Evolutionary conservation across 2,329 filamentous ascomycete genomes (phyloP), one percentile per base, ranked within the genome.

Genomic region (Pyrenochaeta sp.): DNA sequence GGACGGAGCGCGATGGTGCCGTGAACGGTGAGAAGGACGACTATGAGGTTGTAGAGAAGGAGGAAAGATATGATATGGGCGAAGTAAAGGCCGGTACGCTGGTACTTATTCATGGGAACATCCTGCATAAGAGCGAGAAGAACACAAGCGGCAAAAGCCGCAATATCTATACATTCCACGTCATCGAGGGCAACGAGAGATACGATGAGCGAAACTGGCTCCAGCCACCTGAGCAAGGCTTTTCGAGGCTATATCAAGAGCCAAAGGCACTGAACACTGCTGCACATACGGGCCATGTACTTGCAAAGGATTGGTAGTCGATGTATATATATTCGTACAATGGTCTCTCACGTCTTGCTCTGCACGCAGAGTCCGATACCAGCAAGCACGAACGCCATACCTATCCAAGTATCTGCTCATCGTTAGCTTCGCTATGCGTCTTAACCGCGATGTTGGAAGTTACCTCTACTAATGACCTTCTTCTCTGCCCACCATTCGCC

Each of bases 121-220:
- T 97, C 66, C 74, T 98, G 79, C 95, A 99, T 78, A 96, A 96
- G 85, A 97, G 93, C 73, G 92, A 97, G 84, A 91, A 85, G 82
- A 99, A 99, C 74, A 83, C 85, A 50, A 96, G 93, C 73, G 78
- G 83, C 60, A 94, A 91, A 81, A 92, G 93, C 18, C 83, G 94
- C 62, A 96, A 95, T 72, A 97, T 97, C 48, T 99, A 98, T 77
- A 98, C 95, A 0, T 99, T 98, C 75, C 95, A 99, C 79, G 86
- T 96, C 52, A 98, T 98, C 69, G 95, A 98, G 78, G 90, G 90
- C 0, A 85, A 89, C 17, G 81, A 87, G 37, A 81, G 79, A 49
- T 99, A 98, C 75, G 95, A 98, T 76, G 84, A 84, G 77, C 83
- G 83, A 77, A 99, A 99, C 77, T 98, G 95, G 95, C 77, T 99